Conservation (phyloP, 176 grass and related monocot genomes). For the Eleusine coracana region DNA sequence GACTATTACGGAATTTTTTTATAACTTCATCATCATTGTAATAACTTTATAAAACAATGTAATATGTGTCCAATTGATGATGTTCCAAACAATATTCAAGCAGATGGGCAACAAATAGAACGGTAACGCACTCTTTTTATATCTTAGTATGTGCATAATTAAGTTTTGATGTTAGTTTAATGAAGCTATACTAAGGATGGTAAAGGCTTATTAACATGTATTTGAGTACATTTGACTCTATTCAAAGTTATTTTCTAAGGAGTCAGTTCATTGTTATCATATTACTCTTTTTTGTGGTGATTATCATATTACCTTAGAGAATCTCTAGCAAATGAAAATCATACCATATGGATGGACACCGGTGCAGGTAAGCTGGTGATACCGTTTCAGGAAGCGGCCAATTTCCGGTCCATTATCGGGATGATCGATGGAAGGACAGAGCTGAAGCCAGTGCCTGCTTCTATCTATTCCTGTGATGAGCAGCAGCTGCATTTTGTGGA, state of each 20-base stretch:
- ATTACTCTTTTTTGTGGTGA: no score
- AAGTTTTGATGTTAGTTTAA: no score
- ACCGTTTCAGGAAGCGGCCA: constrained; percentile 39
- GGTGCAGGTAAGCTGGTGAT: constrained; percentile 55
- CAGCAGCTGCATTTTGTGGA: constrained; percentile 22
- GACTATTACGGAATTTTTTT: no score
- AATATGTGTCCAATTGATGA: not conserved
- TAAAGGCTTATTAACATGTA: no score
- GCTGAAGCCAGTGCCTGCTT: constrained; percentile 33
- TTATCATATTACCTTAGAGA: not conserved
- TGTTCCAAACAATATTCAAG: not conserved
- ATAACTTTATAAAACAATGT: not conserved
- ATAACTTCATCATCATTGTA: no score
- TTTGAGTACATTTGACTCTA: no score
- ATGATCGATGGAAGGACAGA: constrained; percentile 56
- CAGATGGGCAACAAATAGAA: not conserved
- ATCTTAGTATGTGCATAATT: no score
- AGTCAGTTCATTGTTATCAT: no score
- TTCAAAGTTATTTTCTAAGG: no score
- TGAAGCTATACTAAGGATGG: no score
- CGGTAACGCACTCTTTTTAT: no score
- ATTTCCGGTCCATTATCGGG: constrained; percentile 54
- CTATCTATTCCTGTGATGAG: not conserved
- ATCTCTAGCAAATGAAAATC: not conserved
- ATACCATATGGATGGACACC: not conserved